phyloP scores from a whole-genome alignment of 2,329 filamentous ascomycete genomes.

The Lasiodiplodia hormozganensis region DNA sequence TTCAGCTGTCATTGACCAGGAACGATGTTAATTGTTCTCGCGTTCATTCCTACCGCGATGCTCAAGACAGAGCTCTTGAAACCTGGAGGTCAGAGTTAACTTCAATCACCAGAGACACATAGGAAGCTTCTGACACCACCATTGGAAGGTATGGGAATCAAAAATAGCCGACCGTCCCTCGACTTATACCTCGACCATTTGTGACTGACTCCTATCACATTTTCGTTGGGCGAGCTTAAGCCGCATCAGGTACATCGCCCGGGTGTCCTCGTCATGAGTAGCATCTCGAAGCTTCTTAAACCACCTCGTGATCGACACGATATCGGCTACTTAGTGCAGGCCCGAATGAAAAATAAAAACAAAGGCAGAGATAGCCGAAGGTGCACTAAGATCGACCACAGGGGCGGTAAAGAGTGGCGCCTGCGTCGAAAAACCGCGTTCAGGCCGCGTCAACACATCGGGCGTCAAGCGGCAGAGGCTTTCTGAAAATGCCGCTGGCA shows the following conservation, averaged over 20 bases:
- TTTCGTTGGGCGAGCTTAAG: background rate
- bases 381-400: background rate
- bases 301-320: background rate
- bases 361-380: background rate
- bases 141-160: background rate
- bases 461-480: background rate
- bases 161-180: background rate
- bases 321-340: background rate
- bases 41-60: too few relatives aligned
- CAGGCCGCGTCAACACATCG: constrained; percentile 1
- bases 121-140: background rate
- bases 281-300: background rate
- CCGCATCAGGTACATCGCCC: background rate
- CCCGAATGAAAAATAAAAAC: background rate
- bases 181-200: background rate
- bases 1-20: too few relatives aligned
- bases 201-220: background rate
- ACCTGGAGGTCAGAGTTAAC: too few relatives aligned
- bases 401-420: background rate
- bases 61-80: too few relatives aligned
- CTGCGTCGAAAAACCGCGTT: background rate
- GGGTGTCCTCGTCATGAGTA: background rate
- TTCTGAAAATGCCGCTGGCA: constrained; percentile 13
- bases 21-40: too few relatives aligned
- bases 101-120: too few relatives aligned